These are phyloP conservation scores for Calamus simplicifolius DNA, from an alignment of 176 grass and related monocot genomes.

Conservation along the genomic window DNA sequence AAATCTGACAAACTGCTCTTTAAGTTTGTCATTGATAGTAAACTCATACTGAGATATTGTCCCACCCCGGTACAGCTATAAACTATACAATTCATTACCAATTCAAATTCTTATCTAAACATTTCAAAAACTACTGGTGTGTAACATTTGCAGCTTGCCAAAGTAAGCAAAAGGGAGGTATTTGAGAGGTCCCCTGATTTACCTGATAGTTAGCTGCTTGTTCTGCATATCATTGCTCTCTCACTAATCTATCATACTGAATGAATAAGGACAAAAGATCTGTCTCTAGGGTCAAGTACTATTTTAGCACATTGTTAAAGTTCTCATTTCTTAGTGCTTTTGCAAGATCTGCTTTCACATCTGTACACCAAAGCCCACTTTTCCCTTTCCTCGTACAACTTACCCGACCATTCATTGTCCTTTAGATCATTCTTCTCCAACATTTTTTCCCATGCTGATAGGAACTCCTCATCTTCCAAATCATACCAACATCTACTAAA, in stretches of 20 bases:
- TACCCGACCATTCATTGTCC: slow-evolving; percentile 65
- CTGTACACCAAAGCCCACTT: slow-evolving; percentile 70
- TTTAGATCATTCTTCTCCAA: slow-evolving; percentile 69
- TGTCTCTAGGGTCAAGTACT: slow-evolving; percentile 47
- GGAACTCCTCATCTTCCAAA: slow-evolving; percentile 59
- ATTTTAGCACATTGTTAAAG: slow-evolving; percentile 34
- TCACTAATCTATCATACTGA: slow-evolving; percentile 59
- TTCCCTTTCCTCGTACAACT: slow-evolving; percentile 61
- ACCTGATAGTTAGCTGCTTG: slow-evolving; percentile 71
- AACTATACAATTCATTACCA: slow-evolving; percentile 42
- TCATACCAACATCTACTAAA: slow-evolving; percentile 55
- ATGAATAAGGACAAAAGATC: slow-evolving; percentile 50
- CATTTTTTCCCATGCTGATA: slow-evolving; percentile 49
- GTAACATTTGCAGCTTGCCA: slow-evolving; percentile 81
- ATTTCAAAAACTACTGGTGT: slow-evolving; percentile 62
- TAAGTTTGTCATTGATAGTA: slow-evolving; percentile 49
- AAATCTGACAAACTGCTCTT: slow-evolving; percentile 57
- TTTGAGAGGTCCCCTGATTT: slow-evolving; percentile 39
- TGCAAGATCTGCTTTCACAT: slow-evolving; percentile 51
- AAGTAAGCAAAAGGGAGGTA: slow-evolving; percentile 44
- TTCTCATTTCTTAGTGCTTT: slow-evolving; percentile 49
- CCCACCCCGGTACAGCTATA: slow-evolving; percentile 56
- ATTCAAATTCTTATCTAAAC: slow-evolving; percentile 68
- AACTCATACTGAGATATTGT: slow-evolving; percentile 63
- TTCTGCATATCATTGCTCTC: slow-evolving; percentile 58